A percentile compares a stretch with the other conserved stretches of the same genome.
Conservation (phyloP, 768 basidiomycete species). For the Bullera alba region DNA sequence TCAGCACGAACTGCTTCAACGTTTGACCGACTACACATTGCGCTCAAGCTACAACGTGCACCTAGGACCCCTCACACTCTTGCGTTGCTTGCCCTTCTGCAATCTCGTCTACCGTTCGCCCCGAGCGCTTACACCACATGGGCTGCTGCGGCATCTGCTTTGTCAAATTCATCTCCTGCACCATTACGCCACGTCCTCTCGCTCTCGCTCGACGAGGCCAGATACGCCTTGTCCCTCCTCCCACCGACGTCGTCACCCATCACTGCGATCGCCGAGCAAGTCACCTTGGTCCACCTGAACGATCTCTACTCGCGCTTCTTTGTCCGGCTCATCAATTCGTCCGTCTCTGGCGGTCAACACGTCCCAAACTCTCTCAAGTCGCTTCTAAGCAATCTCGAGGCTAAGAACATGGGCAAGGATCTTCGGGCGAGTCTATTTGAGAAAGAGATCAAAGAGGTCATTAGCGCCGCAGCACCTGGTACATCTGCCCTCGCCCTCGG, state of each 20-base stretch:
- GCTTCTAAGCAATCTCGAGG: slow-evolving; percentile 22
- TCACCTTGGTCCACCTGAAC: slow-evolving; percentile 37
- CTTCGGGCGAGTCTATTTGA: slow-evolving; percentile 29
- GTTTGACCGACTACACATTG: slow-evolving; percentile 15
- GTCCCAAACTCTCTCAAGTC: slow-evolving; percentile 12
- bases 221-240: slow-evolving; percentile 9
- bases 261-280: slow-evolving; percentile 38
- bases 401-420: slow-evolving; percentile 7
- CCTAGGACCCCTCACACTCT: slow-evolving; percentile 19
- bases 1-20: slow-evolving; percentile 10
- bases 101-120: slow-evolving; percentile 14
- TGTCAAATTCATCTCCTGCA: slow-evolving; percentile 6
- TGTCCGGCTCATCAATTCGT: slow-evolving; percentile 34
- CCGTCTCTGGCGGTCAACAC: slow-evolving; percentile 5
- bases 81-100: slow-evolving; percentile 32
- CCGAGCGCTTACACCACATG: slow-evolving; percentile 21
- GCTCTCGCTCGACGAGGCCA: slow-evolving; percentile 28
- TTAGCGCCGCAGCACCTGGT: slow-evolving; percentile 27
- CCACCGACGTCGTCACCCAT: slow-evolving; percentile 27
- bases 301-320: slow-evolving; percentile 38
- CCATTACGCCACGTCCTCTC: slow-evolving; percentile 25
- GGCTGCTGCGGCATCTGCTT: slow-evolving; percentile 21
- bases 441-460: slow-evolving; percentile 27
- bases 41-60: slow-evolving; percentile 21
- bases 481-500: slow-evolving; percentile 39